phyloP scores from a whole-genome alignment of 768 basidiomycete species.

The Kwoniella newhampshirensis region DNA sequence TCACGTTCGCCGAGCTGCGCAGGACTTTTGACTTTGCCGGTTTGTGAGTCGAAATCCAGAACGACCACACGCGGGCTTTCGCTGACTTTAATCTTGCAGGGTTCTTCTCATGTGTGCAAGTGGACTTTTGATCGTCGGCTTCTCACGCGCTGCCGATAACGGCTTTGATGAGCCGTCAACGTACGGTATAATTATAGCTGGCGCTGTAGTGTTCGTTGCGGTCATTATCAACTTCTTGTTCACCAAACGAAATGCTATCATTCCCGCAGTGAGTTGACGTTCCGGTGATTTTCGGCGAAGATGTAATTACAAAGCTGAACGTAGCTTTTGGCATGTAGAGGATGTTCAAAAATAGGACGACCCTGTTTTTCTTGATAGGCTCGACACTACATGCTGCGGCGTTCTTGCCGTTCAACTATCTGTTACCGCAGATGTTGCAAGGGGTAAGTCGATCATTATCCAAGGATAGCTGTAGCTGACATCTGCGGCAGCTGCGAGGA shows the following conservation, averaged over 20 bases:
- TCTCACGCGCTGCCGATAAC: constrained; percentile 49
- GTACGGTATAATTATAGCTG: constrained; percentile 53
- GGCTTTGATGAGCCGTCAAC: constrained; percentile 47
- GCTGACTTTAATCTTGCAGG: too few relatives aligned
- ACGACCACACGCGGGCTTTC: too few relatives aligned
- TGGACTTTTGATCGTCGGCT: constrained; percentile 53
- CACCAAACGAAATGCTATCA: constrained; percentile 54
- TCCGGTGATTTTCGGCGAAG: neutral
- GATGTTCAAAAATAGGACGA: constrained; percentile 52
- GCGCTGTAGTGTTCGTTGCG: constrained; percentile 22
- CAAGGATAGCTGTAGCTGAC: neutral
- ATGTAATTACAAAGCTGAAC: neutral
- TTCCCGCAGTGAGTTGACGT: constrained; percentile 48
- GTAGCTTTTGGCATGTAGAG: constrained; percentile 17
- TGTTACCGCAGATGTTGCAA: constrained; percentile 47
- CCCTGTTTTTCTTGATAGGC: constrained; percentile 44
- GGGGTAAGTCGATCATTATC: constrained; percentile 26
- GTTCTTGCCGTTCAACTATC: constrained; percentile 42
- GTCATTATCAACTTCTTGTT: constrained; percentile 39
- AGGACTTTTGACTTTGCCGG: constrained; percentile 55
- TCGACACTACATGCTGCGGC: constrained; percentile 45
- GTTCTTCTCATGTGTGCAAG: constrained; percentile 51
- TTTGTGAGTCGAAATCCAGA: constrained; percentile 34
- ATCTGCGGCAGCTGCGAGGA: constrained; percentile 17
- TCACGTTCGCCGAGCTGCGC: constrained; percentile 34